Evolutionary conservation across 1,139 yeast genomes (phyloP), one percentile per base, ranked within the genome.

Genomic region (Yamadazyma aaseri): DNA sequence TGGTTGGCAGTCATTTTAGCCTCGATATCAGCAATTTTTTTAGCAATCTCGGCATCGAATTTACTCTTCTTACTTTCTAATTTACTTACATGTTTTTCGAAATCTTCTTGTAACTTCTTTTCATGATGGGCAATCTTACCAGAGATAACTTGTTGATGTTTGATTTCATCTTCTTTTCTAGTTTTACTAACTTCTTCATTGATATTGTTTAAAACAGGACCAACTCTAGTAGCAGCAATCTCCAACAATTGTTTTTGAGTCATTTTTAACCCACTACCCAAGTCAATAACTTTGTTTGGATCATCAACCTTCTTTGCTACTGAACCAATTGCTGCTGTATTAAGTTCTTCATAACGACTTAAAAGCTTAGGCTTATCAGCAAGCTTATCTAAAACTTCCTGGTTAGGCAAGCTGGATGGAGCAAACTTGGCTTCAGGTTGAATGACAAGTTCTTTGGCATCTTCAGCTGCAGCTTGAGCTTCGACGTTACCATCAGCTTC

Each of bases 161-260:
- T 65, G 42, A 65, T 68, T 42, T 66, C 71, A 50, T 71, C 76
- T 45, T 69, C 76, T 41, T 66, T 51, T 45, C 72, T 58, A 26
- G 74, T 67, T 45, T 69, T 68, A 34, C 61, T 56, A 33, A 75
- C 81, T 43, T 73, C 72, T 13, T 68, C 72, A 46, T 74, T 73
- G 49, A 76, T 74, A 43, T 57, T 64, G 28, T 70, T 61, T 49
- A 76, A 60, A 20, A 76, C 73, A 3, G 82, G 82, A 17, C 77
- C 76, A 26, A 76, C 78, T 47, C 81, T 65, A 44, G 61, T 62
- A 27, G 76, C 74, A 17, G 81, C 81, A 51, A 76, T 71, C 32
- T 68, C 81, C 45, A 74, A 62, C 45, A 76, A 68, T 53, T 76
- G 78, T 37, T 70, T 71, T 46, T 75, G 79, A 26, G 80, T 71